Conservation (phyloP, 2,329 filamentous ascomycete genomes). For the Hymenoscyphus occultus region DNA sequence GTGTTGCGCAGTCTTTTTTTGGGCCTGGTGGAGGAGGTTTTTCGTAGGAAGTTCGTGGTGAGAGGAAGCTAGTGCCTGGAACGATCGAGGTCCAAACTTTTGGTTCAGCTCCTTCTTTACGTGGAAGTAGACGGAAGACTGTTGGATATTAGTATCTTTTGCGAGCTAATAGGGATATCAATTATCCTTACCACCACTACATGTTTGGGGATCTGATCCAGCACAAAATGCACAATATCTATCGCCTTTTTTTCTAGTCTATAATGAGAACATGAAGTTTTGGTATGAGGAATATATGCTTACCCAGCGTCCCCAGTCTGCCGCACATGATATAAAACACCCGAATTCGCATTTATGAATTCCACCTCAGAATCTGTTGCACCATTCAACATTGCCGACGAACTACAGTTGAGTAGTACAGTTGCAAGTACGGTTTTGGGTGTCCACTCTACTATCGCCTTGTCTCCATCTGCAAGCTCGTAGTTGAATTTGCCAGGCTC, state of each 20-base stretch:
- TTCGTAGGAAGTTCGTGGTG: neutral
- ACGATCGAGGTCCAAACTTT: slow-evolving; percentile 2
- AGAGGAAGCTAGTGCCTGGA: too few species aligned
- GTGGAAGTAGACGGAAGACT: slow-evolving; percentile 1
- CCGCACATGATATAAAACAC: neutral
- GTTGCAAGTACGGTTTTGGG: neutral
- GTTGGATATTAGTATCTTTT: neutral
- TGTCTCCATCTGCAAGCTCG: slow-evolving; percentile 7
- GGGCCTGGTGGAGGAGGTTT: neutral
- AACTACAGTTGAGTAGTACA: slow-evolving; percentile 9
- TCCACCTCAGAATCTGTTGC: neutral
- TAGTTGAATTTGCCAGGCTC: slow-evolving; percentile 10
- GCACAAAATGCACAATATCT: slow-evolving; percentile 13
- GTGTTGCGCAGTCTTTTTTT: neutral
- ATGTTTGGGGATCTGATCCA: slow-evolving; percentile 7
- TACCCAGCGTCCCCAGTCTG: neutral
- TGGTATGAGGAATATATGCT: neutral
- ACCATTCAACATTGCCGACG: neutral
- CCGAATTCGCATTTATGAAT: slow-evolving; percentile 1
- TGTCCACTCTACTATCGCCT: slow-evolving; percentile 11
- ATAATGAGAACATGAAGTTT: neutral
- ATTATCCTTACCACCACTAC: slow-evolving; percentile 10
- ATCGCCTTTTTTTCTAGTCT: neutral
- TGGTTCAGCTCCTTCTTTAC: neutral
- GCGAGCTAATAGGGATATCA: neutral